Conservation (phyloP, 2,329 filamentous ascomycete species). For the Fusarium xyrophilum region DNA sequence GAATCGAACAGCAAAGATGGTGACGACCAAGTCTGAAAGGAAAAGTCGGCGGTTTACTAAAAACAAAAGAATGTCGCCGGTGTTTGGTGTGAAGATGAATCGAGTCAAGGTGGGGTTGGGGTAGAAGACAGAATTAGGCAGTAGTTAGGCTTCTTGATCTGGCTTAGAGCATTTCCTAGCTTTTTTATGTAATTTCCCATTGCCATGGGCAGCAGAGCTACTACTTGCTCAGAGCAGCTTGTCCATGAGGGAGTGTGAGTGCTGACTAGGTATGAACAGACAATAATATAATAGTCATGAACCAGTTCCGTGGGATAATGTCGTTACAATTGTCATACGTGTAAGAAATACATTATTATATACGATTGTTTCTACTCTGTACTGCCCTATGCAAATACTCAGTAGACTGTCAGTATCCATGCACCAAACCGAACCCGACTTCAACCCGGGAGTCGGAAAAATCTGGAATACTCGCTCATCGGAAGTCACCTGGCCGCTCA, state of each 20-base stretch:
- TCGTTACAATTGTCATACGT: background rate
- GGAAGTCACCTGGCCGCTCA: conserved; percentile 29
- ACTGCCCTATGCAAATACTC: background rate
- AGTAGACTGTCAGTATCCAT: background rate
- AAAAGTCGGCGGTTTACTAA: conserved; percentile 20
- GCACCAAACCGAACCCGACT: conserved; percentile 19
- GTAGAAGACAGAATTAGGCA: conserved; percentile 31
- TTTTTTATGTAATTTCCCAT: conserved; percentile 22
- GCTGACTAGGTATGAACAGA: background rate
- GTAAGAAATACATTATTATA: background rate
- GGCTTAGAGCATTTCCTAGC: conserved; percentile 7
- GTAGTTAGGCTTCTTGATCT: conserved; percentile 12
- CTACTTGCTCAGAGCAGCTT: background rate
- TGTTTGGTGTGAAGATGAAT: conserved; percentile 31
- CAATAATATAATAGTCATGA: background rate
- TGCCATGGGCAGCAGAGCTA: conserved; percentile 13
- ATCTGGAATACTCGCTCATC: conserved; percentile 20
- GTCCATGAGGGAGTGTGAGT: background rate
- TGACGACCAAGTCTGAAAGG: conserved; percentile 19
- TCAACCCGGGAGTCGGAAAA: conserved; percentile 32
- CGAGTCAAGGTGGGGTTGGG: conserved; percentile 41
- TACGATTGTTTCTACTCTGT: background rate
- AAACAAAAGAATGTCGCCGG: conserved; percentile 31
- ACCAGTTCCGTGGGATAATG: background rate
- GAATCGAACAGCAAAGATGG: conserved; percentile 15